Conservation (phyloP, 805 yeast species). For the Priceomyces carsonii region DNA sequence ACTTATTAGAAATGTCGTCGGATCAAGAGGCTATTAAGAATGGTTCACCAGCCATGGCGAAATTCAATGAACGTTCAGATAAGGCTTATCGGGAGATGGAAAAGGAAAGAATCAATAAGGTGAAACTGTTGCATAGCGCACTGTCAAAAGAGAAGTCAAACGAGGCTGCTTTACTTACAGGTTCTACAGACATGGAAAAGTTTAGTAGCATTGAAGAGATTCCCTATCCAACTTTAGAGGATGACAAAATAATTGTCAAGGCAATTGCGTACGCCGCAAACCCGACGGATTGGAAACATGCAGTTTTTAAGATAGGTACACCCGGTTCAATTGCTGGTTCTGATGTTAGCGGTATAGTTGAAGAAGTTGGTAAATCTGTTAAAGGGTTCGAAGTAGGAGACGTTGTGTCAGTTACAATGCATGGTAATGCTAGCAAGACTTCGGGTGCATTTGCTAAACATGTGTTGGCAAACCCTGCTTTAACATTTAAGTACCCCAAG, state of each 20-base stretch:
- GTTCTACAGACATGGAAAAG: constrained; percentile 1
- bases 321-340: constrained; percentile 55
- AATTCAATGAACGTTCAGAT: too few species aligned
- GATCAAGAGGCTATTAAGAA: too few species aligned
- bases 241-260: constrained; percentile 47
- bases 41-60: too few species aligned
- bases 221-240: constrained; percentile 8
- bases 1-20: too few species aligned
- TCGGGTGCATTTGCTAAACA: constrained; percentile 66
- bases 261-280: constrained; percentile 58
- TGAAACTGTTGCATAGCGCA: too few species aligned
- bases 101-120: too few species aligned
- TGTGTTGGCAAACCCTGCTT: constrained; percentile 37
- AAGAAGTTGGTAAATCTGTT: constrained; percentile 49
- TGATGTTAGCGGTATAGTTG: constrained; percentile 61
- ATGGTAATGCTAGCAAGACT: constrained; percentile 50
- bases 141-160: too few species aligned
- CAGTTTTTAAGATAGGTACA: constrained; percentile 30
- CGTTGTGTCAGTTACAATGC: constrained; percentile 50
- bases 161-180: constrained; percentile 8
- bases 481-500: constrained; percentile 31
- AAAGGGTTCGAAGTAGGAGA: constrained; percentile 50
- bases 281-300: constrained; percentile 73
- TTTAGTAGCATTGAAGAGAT: constrained; percentile 7
- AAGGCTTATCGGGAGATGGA: too few species aligned